Evolutionary conservation across 2,329 filamentous ascomycete genomes (phyloP).

Genomic region (Sordariomycetes sp.): DNA sequence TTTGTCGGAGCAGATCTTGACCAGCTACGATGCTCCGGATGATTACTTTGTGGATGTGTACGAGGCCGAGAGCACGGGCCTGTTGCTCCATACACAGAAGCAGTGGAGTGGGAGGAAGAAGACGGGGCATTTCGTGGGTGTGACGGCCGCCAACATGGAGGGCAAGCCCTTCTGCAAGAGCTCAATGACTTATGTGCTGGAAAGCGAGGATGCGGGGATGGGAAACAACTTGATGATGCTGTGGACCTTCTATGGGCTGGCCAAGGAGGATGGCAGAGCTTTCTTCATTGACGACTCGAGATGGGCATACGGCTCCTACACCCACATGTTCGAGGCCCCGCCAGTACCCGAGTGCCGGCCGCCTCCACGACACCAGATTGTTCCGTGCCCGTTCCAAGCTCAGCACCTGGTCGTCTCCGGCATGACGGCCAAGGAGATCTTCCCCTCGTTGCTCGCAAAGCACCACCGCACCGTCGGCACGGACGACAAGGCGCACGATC

Average conservation of each 20-base stretch:
- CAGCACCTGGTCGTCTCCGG: conserved; percentile 66
- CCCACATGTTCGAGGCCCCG: conserved; percentile 60
- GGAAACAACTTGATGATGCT: conserved; percentile 69
- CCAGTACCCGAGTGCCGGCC: conserved; percentile 57
- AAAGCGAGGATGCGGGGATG: conserved; percentile 63
- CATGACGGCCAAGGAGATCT: conserved; percentile 54
- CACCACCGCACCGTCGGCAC: conserved; percentile 15
- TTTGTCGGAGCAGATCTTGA: conserved; percentile 32
- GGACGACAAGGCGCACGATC: conserved; percentile 29
- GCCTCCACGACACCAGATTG: conserved; percentile 64
- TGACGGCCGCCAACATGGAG: conserved; percentile 30
- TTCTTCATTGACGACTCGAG: conserved; percentile 82
- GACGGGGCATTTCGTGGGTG: conserved; percentile 35
- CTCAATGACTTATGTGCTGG: conserved; percentile 71
- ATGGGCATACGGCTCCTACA: conserved; percentile 74
- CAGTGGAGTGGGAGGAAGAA: background rate
- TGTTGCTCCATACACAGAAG: conserved; percentile 35
- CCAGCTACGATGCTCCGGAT: conserved; percentile 53
- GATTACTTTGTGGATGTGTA: conserved; percentile 64
- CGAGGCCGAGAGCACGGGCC: conserved; percentile 57
- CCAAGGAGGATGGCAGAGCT: conserved; percentile 60
- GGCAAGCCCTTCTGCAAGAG: conserved; percentile 53
- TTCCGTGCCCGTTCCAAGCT: conserved; percentile 71
- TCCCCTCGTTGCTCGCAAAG: conserved; percentile 43
- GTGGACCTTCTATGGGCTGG: conserved; percentile 78